Conservation (phyloP, 148 eudicot species). For the Rhododendron ovatum region DNA sequence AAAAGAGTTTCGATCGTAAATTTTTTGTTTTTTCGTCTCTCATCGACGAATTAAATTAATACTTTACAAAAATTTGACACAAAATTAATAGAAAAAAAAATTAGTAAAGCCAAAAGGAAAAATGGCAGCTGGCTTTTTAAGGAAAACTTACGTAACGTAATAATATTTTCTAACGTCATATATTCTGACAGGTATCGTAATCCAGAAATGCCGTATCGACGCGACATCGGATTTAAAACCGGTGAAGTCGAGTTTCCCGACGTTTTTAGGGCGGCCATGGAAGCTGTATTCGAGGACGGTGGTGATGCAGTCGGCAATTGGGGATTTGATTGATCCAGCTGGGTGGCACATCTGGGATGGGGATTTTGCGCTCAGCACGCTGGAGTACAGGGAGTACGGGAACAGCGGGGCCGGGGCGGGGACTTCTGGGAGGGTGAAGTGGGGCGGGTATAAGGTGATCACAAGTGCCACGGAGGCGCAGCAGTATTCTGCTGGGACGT, state of each 20-base stretch:
- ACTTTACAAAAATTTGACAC: no score
- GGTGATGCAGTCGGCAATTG: constrained; percentile 37
- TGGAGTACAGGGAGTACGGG: constrained; percentile 40
- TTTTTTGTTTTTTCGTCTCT: no score
- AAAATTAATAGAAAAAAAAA: no score
- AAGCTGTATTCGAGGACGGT: constrained; percentile 44
- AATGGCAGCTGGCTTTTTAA: no score
- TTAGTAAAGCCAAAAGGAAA: no score
- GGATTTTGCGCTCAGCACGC: constrained; percentile 32
- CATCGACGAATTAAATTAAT: no score
- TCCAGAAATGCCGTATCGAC: constrained; percentile 45
- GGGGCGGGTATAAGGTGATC: constrained; percentile 43
- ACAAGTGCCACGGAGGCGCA: constrained; percentile 42
- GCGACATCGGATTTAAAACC: constrained; percentile 42
- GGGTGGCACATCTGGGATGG: constrained; percentile 51
- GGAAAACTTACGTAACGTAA: no score
- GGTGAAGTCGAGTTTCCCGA: constrained; percentile 37
- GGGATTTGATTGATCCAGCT: constrained; percentile 31
- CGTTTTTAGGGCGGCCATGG: constrained; percentile 54
- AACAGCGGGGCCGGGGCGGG: constrained; percentile 46
- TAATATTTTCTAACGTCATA: background rate
- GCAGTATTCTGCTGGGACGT: constrained; percentile 33
- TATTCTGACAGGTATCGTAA: background rate
- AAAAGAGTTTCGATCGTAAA: no score
- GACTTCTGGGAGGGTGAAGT: constrained; percentile 35